These are phyloP conservation scores for Colletotrichum paranaense DNA, from an alignment of 2,329 filamentous ascomycete species.

Conservation along the genomic window DNA sequence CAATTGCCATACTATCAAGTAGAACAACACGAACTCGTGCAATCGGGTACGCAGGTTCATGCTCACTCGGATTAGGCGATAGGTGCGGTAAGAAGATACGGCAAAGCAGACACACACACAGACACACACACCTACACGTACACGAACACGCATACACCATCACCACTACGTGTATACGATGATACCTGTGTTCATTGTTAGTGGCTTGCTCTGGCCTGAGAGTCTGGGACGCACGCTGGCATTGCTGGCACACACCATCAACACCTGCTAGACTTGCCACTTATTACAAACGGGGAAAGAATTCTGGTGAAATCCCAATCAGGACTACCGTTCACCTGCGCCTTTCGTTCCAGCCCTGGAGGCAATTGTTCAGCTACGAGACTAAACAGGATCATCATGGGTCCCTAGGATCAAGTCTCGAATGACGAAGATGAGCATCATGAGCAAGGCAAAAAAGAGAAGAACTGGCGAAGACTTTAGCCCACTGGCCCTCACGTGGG, in stretches of 20 bases:
- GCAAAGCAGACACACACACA: background rate
- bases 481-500: conserved; percentile 17
- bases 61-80: background rate
- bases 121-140: no score
- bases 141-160: background rate
- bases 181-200: background rate
- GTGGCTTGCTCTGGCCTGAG: background rate
- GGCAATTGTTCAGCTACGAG: background rate
- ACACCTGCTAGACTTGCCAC: background rate
- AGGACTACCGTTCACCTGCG: background rate
- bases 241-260: background rate
- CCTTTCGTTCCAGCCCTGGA: background rate
- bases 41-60: background rate
- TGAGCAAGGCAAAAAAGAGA: background rate
- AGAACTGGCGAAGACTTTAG: background rate
- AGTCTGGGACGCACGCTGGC: background rate
- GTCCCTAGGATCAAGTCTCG: background rate
- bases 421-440: background rate
- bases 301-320: background rate
- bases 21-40: background rate
- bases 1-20: background rate
- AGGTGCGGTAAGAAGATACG: background rate
- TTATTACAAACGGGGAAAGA: background rate
- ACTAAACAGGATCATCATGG: background rate
- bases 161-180: background rate